Percentiles rank a stretch among this genome's conserved stretches.
Conservation (phyloP, 2,329 filamentous ascomycete species). For the Apiospora marii region DNA sequence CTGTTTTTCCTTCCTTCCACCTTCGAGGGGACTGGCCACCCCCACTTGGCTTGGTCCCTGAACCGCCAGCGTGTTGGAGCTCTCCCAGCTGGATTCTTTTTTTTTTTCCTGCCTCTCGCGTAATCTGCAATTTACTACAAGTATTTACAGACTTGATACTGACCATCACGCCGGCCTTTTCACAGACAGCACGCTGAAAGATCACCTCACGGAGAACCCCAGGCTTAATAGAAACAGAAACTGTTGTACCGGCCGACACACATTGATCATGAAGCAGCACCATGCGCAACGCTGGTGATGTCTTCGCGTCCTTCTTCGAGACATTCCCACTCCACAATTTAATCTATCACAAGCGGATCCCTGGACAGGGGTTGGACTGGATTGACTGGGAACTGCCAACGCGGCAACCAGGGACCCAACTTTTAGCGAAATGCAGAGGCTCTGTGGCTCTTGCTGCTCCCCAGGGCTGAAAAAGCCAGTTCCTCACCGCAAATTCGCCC, state of each 20-base stretch:
- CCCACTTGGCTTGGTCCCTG: slow-evolving; percentile 20
- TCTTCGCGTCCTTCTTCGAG: slow-evolving; percentile 6
- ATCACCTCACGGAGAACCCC: not conserved
- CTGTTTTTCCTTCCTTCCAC: not conserved
- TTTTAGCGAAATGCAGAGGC: slow-evolving; percentile 15
- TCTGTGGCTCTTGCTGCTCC: not conserved
- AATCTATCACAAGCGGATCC: slow-evolving; percentile 21
- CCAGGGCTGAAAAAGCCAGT: slow-evolving; percentile 5
- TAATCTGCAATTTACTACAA: not conserved
- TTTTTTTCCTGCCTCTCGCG: not conserved
- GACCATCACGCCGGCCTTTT: not conserved
- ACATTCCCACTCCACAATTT: slow-evolving; percentile 5
- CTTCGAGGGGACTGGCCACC: slow-evolving; percentile 12
- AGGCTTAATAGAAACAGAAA: not conserved
- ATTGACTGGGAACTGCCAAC: not conserved
- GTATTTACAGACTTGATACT: not conserved
- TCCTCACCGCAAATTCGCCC: slow-evolving; percentile 15
- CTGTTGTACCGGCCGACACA: not conserved
- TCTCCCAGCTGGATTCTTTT: not conserved
- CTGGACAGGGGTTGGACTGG: not conserved
- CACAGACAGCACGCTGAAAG: not conserved
- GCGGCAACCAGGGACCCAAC: slow-evolving; percentile 6
- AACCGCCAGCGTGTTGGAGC: not conserved
- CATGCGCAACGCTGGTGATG: slow-evolving; percentile 1
- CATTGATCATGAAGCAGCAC: not conserved